Evolutionary conservation across 2,329 filamentous ascomycete species (phyloP).

Genomic region (Trichoderma polysporum): DNA sequence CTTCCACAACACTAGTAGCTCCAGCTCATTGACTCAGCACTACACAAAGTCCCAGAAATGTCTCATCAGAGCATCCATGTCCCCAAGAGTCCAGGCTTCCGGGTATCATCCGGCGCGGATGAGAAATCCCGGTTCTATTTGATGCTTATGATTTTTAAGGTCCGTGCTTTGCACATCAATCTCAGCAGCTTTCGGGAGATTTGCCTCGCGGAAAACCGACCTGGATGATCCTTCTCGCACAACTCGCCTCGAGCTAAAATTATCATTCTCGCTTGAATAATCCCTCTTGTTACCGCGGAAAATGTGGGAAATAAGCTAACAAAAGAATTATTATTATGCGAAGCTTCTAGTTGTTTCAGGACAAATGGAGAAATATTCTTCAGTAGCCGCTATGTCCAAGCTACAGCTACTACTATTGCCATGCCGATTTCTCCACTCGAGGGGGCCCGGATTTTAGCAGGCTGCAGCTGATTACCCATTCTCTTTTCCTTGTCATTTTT

Average conservation of each 20-base stretch:
- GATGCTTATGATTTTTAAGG: not conserved
- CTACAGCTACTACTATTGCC: not conserved
- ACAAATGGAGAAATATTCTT: not conserved
- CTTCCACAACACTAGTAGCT: not conserved
- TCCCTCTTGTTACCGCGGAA: not conserved
- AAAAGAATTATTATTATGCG: not conserved
- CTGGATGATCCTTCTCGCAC: not conserved
- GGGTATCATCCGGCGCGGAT: not conserved
- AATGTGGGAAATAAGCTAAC: not conserved
- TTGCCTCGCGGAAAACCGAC: not conserved
- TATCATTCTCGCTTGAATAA: not conserved
- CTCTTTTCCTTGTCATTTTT: not conserved
- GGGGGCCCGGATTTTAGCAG: not conserved
- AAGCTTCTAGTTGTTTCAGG: not conserved
- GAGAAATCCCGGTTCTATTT: not conserved
- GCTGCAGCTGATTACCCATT: not conserved
- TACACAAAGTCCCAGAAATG: not conserved
- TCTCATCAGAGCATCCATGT: not conserved
- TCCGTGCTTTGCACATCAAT: not conserved
- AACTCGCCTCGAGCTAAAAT: not conserved
- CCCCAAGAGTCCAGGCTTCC: not conserved
- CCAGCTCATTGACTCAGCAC: not conserved
- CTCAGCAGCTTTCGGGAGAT: not conserved
- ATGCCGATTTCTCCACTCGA: not conserved
- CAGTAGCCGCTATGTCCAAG: not conserved